Evolutionary conservation across 1,284 basidiomycete species (phyloP).

Genomic region (Apiotrichum sp.): DNA sequence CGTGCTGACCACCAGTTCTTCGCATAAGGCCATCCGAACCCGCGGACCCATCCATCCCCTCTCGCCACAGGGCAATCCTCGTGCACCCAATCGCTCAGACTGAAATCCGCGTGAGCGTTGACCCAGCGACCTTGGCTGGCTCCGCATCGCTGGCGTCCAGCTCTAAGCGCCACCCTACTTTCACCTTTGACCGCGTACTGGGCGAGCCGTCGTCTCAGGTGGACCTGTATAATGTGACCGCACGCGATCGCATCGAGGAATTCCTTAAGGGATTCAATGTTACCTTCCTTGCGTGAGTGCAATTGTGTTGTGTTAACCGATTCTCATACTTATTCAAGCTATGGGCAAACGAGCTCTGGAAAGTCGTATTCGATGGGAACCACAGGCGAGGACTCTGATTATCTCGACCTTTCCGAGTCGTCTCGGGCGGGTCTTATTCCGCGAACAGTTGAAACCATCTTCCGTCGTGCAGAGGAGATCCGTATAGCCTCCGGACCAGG

Average conservation of each 20-base stretch:
- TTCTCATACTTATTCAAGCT: slow-evolving; percentile 25
- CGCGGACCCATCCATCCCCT: slow-evolving; percentile 76
- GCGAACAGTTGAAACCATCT: slow-evolving; percentile 86
- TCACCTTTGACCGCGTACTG: slow-evolving; percentile 92
- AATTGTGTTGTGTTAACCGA: background rate
- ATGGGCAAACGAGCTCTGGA: slow-evolving; percentile 94
- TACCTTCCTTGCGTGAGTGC: slow-evolving; percentile 76
- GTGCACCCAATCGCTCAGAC: slow-evolving; percentile 64
- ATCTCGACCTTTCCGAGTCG: slow-evolving; percentile 49
- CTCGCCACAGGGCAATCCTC: slow-evolving; percentile 85
- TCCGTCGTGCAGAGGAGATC: slow-evolving; percentile 66
- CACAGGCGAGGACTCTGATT: slow-evolving; percentile 77
- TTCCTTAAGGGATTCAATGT: slow-evolving; percentile 97
- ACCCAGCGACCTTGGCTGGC: slow-evolving; percentile 50
- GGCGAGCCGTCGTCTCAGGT: slow-evolving; percentile 74
- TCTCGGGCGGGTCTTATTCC: slow-evolving; percentile 77
- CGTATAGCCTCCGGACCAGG: slow-evolving; percentile 66
- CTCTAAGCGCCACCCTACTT: slow-evolving; percentile 72
- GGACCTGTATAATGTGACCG: slow-evolving; percentile 74
- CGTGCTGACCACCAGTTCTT: slow-evolving; percentile 56
- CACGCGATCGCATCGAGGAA: slow-evolving; percentile 76
- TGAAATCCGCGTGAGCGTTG: slow-evolving; percentile 67
- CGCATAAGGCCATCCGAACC: slow-evolving; percentile 88
- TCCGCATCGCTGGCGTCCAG: slow-evolving; percentile 50
- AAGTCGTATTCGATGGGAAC: slow-evolving; percentile 92